These are phyloP conservation scores for Peziza echinospora DNA, from an alignment of 495 filamentous ascomycete species.

Conservation along the genomic window DNA sequence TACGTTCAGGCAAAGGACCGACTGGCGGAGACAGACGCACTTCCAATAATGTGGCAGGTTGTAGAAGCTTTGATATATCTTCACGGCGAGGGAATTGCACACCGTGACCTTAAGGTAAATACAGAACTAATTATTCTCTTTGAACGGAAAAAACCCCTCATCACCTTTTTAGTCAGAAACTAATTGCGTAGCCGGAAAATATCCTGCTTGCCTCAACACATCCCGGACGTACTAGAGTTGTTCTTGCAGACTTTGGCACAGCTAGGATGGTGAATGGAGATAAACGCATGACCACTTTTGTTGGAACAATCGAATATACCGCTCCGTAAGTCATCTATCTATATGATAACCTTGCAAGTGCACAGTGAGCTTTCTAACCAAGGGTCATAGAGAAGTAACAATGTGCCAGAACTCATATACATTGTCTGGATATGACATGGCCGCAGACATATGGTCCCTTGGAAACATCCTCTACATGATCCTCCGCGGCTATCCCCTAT, in stretches of 20 bases:
- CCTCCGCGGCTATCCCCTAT: slow-evolving; percentile 28
- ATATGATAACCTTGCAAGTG: not conserved
- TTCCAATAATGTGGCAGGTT: slow-evolving; percentile 35
- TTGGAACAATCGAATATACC: slow-evolving; percentile 37
- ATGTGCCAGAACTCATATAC: not conserved
- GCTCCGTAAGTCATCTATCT: slow-evolving; percentile 33
- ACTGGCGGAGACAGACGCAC: slow-evolving; percentile 31
- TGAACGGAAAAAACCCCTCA: not conserved
- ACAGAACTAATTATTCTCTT: not conserved
- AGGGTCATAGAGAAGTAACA: not conserved
- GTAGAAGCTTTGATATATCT: slow-evolving; percentile 39
- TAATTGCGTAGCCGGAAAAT: slow-evolving; percentile 33
- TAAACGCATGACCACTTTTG: slow-evolving; percentile 28
- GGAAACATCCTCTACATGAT: slow-evolving; percentile 33
- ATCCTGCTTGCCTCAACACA: slow-evolving; percentile 33
- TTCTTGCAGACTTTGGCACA: slow-evolving; percentile 45
- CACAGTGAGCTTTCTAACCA: not conserved
- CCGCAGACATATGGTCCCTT: slow-evolving; percentile 45
- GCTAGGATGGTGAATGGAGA: slow-evolving; percentile 20
- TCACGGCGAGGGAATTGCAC: slow-evolving; percentile 34
- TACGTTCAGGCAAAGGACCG: slow-evolving; percentile 29
- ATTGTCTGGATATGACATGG: slow-evolving; percentile 32
- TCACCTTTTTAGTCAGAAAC: not conserved
- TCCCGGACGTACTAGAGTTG: slow-evolving; percentile 26
- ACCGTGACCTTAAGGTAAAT: slow-evolving; percentile 39